phyloP scores from a whole-genome alignment of 2,329 filamentous ascomycete species.

The Arthrobotrys sinensis region DNA sequence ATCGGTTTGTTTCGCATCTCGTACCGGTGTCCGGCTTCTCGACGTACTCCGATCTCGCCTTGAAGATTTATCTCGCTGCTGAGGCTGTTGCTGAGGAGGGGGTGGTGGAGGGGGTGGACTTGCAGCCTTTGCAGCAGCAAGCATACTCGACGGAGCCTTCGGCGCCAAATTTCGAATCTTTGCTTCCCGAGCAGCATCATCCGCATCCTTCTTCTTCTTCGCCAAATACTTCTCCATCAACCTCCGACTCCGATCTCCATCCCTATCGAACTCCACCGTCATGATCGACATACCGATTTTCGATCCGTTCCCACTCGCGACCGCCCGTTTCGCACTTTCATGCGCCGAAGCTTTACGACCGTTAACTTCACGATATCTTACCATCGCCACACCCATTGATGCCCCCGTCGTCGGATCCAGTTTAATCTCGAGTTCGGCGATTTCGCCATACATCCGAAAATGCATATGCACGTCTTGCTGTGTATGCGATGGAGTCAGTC shows the following conservation, averaged over 20 bases:
- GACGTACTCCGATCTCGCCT: conserved; percentile 61
- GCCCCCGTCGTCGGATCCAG: conserved; percentile 95
- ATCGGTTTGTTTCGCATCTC: conserved; percentile 35
- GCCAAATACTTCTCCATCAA: conserved; percentile 83
- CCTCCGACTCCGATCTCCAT: conserved; percentile 84
- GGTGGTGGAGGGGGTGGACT: conserved; percentile 62
- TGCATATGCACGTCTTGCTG: conserved; percentile 82
- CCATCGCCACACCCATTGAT: conserved; percentile 92
- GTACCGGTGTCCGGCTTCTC: conserved; percentile 18
- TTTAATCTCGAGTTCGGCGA: conserved; percentile 91
- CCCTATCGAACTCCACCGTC: conserved; percentile 88
- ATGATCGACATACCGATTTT: conserved; percentile 84
- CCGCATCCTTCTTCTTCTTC: conserved; percentile 76
- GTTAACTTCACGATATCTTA: conserved; percentile 83
- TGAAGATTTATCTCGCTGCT: conserved; percentile 49
- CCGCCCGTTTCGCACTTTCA: conserved; percentile 84
- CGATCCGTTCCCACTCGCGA: conserved; percentile 81
- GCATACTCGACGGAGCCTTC: conserved; percentile 65
- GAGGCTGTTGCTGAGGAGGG: conserved; percentile 61
- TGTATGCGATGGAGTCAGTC: conserved; percentile 91
- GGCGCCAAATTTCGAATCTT: conserved; percentile 62
- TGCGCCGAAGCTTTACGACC: conserved; percentile 75
- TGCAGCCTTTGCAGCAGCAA: conserved; percentile 61
- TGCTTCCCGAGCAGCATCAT: conserved; percentile 67
- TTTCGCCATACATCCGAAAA: conserved; percentile 86